Conservation (phyloP, 1,139 yeast species). For the Pichia norvegensis region DNA sequence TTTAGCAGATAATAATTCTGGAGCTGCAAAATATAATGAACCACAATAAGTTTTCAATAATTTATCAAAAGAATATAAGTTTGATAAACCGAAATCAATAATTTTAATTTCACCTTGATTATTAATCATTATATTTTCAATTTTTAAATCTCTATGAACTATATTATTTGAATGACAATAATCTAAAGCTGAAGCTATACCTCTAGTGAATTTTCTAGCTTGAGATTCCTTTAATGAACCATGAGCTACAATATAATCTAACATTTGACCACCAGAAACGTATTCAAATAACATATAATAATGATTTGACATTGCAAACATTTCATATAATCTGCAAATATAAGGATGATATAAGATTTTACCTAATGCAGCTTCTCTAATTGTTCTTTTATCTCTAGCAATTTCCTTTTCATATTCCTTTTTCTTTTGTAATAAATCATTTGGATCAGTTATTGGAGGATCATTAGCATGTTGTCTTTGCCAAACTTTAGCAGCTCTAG, state of each 20-base stretch:
- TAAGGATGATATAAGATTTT: conserved; percentile 85
- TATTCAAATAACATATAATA: conserved; percentile 96
- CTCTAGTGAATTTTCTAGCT: conserved; percentile 92
- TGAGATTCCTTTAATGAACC: conserved; percentile 90
- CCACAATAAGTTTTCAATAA: conserved; percentile 94
- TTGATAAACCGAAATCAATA: conserved; percentile 93
- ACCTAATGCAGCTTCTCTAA: conserved; percentile 92
- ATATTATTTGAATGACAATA: conserved; percentile 91
- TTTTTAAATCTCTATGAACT: conserved; percentile 93
- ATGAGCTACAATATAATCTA: conserved; percentile 94
- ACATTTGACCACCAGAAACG: conserved; percentile 95
- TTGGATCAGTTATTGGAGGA: conserved; percentile 51
- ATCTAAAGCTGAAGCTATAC: conserved; percentile 91
- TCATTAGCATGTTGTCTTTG: conserved; percentile 71
- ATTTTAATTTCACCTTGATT: conserved; percentile 91
- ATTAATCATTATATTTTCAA: conserved; percentile 92
- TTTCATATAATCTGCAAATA: conserved; percentile 86
- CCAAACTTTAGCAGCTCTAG: conserved; percentile 69
- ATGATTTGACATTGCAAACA: conserved; percentile 94
- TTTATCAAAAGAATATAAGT: conserved; percentile 65
- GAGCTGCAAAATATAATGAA: conserved; percentile 95
- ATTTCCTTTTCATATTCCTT: conserved; percentile 80
- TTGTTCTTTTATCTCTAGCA: conserved; percentile 84
- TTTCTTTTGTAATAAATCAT: conserved; percentile 52
- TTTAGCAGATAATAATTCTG: conserved; percentile 84